Evolutionary conservation across 805 yeast genomes (phyloP).

Genomic region (Starmerella bacillaris): DNA sequence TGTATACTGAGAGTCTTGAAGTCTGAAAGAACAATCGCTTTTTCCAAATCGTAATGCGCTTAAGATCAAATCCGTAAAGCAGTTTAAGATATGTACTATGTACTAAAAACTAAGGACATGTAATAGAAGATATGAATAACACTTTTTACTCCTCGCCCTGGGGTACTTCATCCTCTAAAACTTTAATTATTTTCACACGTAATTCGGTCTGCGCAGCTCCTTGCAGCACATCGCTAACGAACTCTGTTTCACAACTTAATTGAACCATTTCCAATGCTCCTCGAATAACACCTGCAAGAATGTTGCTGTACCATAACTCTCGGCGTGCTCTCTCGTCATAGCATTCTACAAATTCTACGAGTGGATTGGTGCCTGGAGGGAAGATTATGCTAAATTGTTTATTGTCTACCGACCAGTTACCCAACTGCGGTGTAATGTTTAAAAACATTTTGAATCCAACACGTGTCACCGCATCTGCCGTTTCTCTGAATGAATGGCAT

Average conservation of each 20-base stretch:
- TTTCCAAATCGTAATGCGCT: too few species aligned
- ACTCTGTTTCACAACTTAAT: conserved; percentile 66
- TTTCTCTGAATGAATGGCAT: conserved; percentile 61
- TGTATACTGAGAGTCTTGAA: too few species aligned
- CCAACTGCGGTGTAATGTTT: conserved; percentile 58
- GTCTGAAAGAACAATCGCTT: too few species aligned
- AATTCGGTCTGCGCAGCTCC: conserved; percentile 75
- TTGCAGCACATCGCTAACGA: conserved; percentile 60
- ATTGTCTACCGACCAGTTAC: conserved; percentile 60
- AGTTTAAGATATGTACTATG: too few species aligned
- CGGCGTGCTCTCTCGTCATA: conserved; percentile 57
- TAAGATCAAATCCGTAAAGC: too few species aligned
- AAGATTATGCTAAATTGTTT: conserved; percentile 56
- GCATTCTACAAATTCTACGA: conserved; percentile 86
- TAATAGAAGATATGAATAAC: too few species aligned
- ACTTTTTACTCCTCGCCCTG: conserved; percentile 67
- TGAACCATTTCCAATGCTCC: conserved; percentile 96
- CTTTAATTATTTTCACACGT: conserved; percentile 47
- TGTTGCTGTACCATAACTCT: conserved; percentile 84
- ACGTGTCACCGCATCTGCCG: conserved; percentile 71
- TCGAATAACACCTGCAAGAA: conserved; percentile 71
- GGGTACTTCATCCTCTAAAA: conserved; percentile 85
- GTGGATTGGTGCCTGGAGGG: conserved; percentile 53
- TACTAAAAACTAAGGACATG: too few species aligned
- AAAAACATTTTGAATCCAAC: conserved; percentile 82